These are phyloP conservation scores for Hypoxylon sp. DNA, from an alignment of 2,329 filamentous ascomycete genomes.

Conservation along the genomic window DNA sequence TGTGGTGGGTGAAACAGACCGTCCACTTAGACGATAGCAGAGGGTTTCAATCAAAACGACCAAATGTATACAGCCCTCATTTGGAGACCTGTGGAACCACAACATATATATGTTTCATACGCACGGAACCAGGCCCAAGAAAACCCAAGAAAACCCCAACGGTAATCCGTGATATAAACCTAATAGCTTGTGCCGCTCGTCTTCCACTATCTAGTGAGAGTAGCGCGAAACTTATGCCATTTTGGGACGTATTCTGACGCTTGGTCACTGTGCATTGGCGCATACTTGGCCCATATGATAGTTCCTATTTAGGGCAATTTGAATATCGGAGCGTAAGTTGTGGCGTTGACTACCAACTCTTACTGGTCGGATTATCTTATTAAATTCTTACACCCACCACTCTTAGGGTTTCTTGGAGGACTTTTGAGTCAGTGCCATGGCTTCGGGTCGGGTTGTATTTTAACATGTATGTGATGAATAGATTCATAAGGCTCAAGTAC, in stretches of 20 bases:
- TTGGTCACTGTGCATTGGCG: background rate
- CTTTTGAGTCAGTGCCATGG: background rate
- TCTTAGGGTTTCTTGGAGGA: background rate
- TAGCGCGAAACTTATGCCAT: slow-evolving; percentile 1
- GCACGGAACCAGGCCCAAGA: background rate
- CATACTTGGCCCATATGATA: background rate
- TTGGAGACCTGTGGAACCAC: background rate
- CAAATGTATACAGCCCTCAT: background rate
- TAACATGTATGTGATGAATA: background rate
- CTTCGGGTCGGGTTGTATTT: background rate
- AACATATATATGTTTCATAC: slow-evolving; percentile 3
- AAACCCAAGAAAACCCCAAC: slow-evolving; percentile 21
- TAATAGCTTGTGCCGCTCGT: background rate
- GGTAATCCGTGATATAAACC: slow-evolving; percentile 21
- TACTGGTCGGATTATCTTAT: background rate
- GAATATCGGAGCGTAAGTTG: slow-evolving; percentile 2
- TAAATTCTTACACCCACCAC: background rate
- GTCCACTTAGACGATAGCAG: background rate
- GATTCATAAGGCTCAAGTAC: background rate
- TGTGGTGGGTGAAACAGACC: background rate
- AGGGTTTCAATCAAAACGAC: background rate
- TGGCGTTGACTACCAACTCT: background rate
- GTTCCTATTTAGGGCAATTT: slow-evolving; percentile 8
- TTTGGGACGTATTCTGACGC: background rate
- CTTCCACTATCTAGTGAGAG: background rate